phyloP scores from a whole-genome alignment of 2,329 filamentous ascomycete genomes.

The Chrysosporium queenslandicum region DNA sequence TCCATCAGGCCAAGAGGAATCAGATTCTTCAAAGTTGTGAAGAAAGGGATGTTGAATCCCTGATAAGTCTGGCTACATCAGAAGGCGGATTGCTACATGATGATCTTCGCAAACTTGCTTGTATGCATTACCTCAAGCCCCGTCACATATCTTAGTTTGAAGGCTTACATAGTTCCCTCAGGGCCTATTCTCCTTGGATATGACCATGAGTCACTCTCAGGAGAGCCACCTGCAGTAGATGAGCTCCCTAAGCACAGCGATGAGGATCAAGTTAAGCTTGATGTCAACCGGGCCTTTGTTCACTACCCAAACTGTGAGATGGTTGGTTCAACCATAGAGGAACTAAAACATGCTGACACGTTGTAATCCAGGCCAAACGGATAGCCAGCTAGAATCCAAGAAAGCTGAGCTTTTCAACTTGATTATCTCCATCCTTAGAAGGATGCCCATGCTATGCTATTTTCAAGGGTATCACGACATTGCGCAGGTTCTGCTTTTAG shows the following conservation, averaged over 20 bases:
- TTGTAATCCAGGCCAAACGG: conserved; percentile 50
- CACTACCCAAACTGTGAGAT: conserved; percentile 76
- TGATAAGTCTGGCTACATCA: conserved; percentile 52
- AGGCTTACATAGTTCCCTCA: conserved; percentile 21
- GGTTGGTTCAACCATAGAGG: neutral
- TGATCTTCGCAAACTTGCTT: conserved; percentile 60
- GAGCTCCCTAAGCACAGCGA: conserved; percentile 67
- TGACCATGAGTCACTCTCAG: conserved; percentile 18
- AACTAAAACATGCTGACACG: neutral
- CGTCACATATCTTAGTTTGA: neutral
- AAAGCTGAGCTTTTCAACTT: conserved; percentile 69
- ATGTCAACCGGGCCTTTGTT: conserved; percentile 93
- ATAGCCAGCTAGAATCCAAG: conserved; percentile 57
- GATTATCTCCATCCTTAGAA: conserved; percentile 70
- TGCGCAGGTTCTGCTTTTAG: conserved; percentile 85
- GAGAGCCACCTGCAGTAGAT: conserved; percentile 9
- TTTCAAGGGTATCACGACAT: conserved; percentile 99
- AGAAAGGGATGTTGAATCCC: conserved; percentile 45
- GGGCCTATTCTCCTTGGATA: conserved; percentile 40
- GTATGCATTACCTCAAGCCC: conserved; percentile 44
- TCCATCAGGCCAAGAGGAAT: conserved; percentile 30
- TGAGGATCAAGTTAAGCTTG: conserved; percentile 81
- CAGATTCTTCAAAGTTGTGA: conserved; percentile 53
- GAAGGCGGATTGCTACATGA: conserved; percentile 59
- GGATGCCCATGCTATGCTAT: conserved; percentile 76